phyloP scores from a whole-genome alignment of 2,329 filamentous ascomycete species.

The Fusarium beomiforme region DNA sequence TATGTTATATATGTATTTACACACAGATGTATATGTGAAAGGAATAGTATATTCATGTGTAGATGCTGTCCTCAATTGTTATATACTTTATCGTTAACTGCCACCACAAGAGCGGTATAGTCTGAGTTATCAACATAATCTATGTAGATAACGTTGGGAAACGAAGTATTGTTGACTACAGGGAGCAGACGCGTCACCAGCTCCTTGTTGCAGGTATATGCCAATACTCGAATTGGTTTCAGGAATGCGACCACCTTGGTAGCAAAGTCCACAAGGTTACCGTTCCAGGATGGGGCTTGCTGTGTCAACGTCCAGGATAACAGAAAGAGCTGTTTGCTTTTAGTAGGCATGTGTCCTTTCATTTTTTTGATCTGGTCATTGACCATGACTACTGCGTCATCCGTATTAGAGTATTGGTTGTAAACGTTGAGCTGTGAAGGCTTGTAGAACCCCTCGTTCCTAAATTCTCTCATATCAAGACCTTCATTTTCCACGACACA shows the following conservation, averaged over 20 bases:
- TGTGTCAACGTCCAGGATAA: neutral
- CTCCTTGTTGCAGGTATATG: neutral
- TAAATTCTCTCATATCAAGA: neutral
- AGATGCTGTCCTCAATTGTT: neutral
- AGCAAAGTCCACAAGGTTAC: neutral
- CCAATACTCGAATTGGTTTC: neutral
- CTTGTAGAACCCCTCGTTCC: neutral
- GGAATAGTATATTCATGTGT: neutral
- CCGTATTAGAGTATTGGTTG: neutral
- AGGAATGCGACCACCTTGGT: neutral
- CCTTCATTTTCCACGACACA: neutral
- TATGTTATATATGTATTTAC: neutral
- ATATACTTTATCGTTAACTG: neutral
- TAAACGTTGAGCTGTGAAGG: neutral
- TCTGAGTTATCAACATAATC: neutral
- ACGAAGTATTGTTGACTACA: neutral
- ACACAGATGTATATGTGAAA: neutral
- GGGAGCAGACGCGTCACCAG: neutral
- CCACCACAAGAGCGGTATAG: neutral
- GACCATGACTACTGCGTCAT: neutral
- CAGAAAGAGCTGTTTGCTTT: neutral
- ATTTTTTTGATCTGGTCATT: neutral
- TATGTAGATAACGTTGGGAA: neutral
- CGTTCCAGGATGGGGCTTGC: neutral
- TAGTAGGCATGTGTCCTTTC: neutral